These are phyloP conservation scores for Penicillium paxilli DNA, from an alignment of 495 filamentous ascomycete species.

Conservation along the genomic window DNA sequence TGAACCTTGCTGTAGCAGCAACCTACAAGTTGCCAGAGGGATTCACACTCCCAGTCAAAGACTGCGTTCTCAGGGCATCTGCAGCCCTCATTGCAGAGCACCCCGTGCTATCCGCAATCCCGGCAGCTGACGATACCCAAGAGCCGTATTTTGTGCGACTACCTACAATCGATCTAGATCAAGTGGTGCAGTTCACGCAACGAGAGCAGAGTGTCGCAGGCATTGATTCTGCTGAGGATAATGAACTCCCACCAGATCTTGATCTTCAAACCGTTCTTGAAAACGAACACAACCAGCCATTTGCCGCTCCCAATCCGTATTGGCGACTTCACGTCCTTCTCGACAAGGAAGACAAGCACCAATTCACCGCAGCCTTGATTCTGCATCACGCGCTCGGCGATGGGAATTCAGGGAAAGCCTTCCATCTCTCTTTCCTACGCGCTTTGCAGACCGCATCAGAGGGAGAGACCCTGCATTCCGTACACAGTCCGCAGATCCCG, in stretches of 20 bases:
- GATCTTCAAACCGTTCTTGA: conserved; percentile 38
- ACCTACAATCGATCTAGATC: conserved; percentile 38
- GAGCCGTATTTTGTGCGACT: conserved; percentile 47
- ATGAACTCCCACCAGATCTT: conserved; percentile 21
- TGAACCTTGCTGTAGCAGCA: conserved; percentile 41
- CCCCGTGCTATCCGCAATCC: conserved; percentile 43
- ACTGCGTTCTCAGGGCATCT: conserved; percentile 38
- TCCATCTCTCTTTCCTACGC: conserved; percentile 31
- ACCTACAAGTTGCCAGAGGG: conserved; percentile 34
- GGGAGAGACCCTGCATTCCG: conserved; percentile 20
- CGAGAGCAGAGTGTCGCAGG: conserved; percentile 1
- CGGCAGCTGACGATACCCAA: conserved; percentile 38
- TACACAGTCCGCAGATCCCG: conserved; percentile 26
- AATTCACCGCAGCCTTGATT: conserved; percentile 37
- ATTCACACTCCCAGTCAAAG: conserved; percentile 28
- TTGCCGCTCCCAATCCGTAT: conserved; percentile 29
- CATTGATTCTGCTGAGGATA: not conserved
- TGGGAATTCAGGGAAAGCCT: conserved; percentile 36
- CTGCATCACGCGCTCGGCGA: conserved; percentile 40
- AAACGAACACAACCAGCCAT: conserved; percentile 36
- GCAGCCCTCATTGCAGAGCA: conserved; percentile 39
- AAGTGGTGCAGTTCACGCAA: conserved; percentile 33
- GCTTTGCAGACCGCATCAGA: conserved; percentile 16
- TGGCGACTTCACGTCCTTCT: conserved; percentile 41
- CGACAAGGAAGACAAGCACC: conserved; percentile 14